Percentiles rank a stretch among this genome's conserved stretches.
These are phyloP conservation scores for Forsythia viridissima DNA, from an alignment of 257 asterid genomes.

Conservation along the genomic window DNA sequence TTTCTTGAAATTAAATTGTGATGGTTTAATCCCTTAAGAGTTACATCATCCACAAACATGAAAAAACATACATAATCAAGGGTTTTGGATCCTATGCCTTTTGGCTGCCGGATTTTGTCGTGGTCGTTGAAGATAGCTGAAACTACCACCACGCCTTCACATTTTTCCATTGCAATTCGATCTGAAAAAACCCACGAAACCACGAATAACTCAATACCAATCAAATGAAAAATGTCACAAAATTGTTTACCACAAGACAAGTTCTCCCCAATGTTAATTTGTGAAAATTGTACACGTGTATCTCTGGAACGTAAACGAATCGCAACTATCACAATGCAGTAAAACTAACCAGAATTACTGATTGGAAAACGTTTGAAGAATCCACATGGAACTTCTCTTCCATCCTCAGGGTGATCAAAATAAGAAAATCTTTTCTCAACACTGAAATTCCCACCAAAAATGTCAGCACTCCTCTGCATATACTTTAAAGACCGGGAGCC, in stretches of 20 bases:
- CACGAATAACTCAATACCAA: neutral
- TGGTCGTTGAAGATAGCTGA: conserved; percentile 88
- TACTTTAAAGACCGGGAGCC: conserved; percentile 48
- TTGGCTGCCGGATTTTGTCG: conserved; percentile 96
- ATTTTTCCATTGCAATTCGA: conserved; percentile 57
- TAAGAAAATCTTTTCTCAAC: conserved; percentile 47
- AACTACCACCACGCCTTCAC: conserved; percentile 71
- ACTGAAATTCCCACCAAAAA: conserved; percentile 81
- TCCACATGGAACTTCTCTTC: conserved; percentile 71
- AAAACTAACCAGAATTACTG: conserved; percentile 43
- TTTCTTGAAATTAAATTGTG: conserved; percentile 51
- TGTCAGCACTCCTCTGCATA: conserved; percentile 46
- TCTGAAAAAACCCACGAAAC: conserved; percentile 42
- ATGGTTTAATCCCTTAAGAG: conserved; percentile 47
- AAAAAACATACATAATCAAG: conserved; percentile 60
- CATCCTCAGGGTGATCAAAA: conserved; percentile 42
- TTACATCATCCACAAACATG: conserved; percentile 83
- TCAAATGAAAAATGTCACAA: neutral
- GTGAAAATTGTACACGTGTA: too few relatives aligned
- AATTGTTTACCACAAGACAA: neutral
- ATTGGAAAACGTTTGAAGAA: conserved; percentile 66
- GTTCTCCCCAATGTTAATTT: too few relatives aligned
- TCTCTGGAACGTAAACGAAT: too few relatives aligned
- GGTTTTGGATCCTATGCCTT: conserved; percentile 70
- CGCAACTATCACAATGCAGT: neutral